Evolutionary conservation across 129 eudicot genomes (phyloP), one percentile per base, ranked within the genome.

Genomic region (Escallonia rubra): DNA sequence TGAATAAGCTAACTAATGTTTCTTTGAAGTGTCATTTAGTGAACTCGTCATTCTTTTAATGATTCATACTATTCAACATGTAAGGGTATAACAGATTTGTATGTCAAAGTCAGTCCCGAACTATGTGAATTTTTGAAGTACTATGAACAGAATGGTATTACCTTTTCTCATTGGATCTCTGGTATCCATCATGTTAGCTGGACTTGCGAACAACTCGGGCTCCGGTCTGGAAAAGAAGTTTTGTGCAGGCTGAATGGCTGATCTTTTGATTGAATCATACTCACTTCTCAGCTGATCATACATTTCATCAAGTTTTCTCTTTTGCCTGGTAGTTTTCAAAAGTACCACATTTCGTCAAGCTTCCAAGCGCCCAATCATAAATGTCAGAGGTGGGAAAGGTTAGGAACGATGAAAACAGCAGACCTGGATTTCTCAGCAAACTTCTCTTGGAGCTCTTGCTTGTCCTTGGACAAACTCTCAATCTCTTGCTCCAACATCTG

Each of bases 241-340:
- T 71, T 77, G 76, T 72, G 90, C 86, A 63, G 96, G 96, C 66
- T 86, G 96, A 79, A 86, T 89, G 69, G 96, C 88, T 63, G 95
- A 69, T 7, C 95, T 89, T 69, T 93, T 93, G 53, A 80, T 34
- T 13, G 95, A 89, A 34, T 92, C 96, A 40, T 79, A 86, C 73
- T 92, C 96, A 67, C 77, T 80, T 86, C 95, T 92, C 80, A 87
- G 80, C 64, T 84, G 89, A 72, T 86, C 96, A 78, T 92, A 92
- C 96, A 92, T 84, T 76, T 92, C 98, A 65, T 92, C 98, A 65
- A 92, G 95, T 74, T 92, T 92, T 65, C 96, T 63, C 73, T 92
- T 92, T 75, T 89, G 98, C 79, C 96, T 90, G 78, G 58, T 59
- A 70, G 59, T 72, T 15, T 41, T 40, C 23, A 23, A 23, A 66